Base-by-base conservation (phyloP, 163 green algal genomes). In the Coccomyxa subellipsoidea region DNA sequence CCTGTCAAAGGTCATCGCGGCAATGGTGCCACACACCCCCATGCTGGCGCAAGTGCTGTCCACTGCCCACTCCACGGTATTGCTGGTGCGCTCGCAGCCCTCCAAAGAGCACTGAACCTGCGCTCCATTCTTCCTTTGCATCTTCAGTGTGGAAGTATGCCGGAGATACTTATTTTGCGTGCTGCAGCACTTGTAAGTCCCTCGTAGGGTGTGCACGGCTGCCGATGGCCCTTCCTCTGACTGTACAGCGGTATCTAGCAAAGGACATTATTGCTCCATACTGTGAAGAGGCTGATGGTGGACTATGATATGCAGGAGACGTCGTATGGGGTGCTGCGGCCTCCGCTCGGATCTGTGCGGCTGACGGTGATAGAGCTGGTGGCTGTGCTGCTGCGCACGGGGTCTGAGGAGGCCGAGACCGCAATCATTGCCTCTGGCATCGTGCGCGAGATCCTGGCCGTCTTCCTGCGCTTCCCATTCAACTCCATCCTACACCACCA, bases 401-500 rank as follows among this genome's bases (percentile, higher is more conserved):
- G 90, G 15, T 86, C 85, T 34, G 79, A 88, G 5, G 69, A 76
- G 25, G 91, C 85, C 15, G 88, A 95, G 80, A 71, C 81, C 0
- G 89, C 86, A 0, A 39, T 96, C 6, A 84, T 95, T 2, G 40
- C 76, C 25, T 81, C 81, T 23, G 86, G 77, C 39, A 31, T 79
- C 31, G 66, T 95, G 34, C 80, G 75, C 0, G 40, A 85, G 7
- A 93, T 88, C 84, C 82, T 95, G 77, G 80, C 91, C 54, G 88
- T 97, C 21, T 94, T 96, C 78, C 54, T 87, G 38, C 79, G 80
- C 21, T 96, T 93, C 87, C 94, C 95, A 25, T 98, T 98, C 93
- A 97, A 98, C 88, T 96, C 95, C 90, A 86, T 96, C 35, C 85
- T 98, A 80, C 95, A 98, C 82, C 93, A 96, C 80, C 81, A 90